phyloP scores from a whole-genome alignment of 2,329 filamentous ascomycete genomes.

The Colletotrichum abscissum region DNA sequence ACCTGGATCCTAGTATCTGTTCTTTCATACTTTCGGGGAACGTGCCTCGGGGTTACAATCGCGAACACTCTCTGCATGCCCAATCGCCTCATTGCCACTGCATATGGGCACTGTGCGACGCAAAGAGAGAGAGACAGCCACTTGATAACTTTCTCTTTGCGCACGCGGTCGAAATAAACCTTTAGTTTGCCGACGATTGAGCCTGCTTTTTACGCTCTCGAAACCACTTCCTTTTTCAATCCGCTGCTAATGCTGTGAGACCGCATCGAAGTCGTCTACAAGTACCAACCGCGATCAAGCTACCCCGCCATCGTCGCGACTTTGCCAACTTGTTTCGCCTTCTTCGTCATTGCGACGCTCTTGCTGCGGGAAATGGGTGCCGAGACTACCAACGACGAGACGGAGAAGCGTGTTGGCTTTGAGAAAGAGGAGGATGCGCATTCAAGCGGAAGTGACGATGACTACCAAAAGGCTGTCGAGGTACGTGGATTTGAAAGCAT shows the following conservation, averaged over 20 bases:
- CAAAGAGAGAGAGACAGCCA: not conserved
- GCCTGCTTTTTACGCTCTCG: constrained; percentile 1
- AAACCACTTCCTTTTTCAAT: not conserved
- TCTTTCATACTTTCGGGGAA: not conserved
- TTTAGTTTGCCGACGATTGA: not conserved
- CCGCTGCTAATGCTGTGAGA: not conserved
- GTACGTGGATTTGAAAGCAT: constrained; percentile 45
- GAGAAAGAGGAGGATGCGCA: constrained; percentile 50
- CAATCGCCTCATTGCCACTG: not conserved
- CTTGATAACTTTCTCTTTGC: not conserved
- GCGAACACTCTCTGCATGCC: not conserved
- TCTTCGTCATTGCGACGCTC: not conserved
- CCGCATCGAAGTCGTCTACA: not conserved
- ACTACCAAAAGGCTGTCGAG: constrained; percentile 60
- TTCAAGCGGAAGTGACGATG: constrained; percentile 63
- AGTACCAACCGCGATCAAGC: not conserved
- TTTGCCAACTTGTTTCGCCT: constrained; percentile 3
- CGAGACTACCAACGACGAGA: constrained; percentile 23
- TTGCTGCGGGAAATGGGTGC: not conserved
- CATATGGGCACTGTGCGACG: constrained; percentile 8
- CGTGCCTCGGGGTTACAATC: not conserved
- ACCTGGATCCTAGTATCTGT: constrained; percentile 9
- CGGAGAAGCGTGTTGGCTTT: constrained; percentile 41
- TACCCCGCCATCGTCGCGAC: constrained; percentile 28
- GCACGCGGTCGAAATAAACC: not conserved